A percentile compares a stretch with the other conserved stretches of the same genome.
These are phyloP conservation scores for Scenedesmus sp. DNA, from an alignment of 163 green algal genomes.

Conservation along the genomic window DNA sequence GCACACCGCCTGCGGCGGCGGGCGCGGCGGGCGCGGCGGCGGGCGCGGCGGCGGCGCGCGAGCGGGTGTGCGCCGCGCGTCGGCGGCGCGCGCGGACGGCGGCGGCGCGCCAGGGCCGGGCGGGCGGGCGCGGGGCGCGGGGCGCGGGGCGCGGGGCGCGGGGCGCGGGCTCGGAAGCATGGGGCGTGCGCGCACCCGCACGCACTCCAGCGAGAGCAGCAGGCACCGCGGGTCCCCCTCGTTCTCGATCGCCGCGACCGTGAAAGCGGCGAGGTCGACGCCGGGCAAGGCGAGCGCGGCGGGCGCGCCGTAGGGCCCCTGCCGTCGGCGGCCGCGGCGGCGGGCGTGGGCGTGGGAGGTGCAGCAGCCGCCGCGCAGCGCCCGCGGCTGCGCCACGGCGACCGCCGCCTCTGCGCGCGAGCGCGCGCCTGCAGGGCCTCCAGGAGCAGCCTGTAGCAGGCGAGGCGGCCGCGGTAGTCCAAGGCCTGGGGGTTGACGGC, in stretches of 20 bases:
- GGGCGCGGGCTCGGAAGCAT: too few relatives aligned
- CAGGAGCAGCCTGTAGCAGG: constrained; percentile 55
- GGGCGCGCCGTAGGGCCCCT: constrained; percentile 45
- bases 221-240: constrained; percentile 95
- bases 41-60: too few relatives aligned
- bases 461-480: constrained; percentile 46
- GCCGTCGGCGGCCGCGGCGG: too few relatives aligned
- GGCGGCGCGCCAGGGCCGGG: too few relatives aligned
- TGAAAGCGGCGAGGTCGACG: constrained; percentile 66
- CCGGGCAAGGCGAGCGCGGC: constrained; percentile 39
- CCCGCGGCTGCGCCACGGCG: background rate
- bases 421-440: constrained; percentile 42
- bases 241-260: constrained; percentile 79
- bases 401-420: background rate
- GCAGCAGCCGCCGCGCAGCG: background rate
- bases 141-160: too few relatives aligned
- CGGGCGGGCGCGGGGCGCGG: too few relatives aligned
- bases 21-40: too few relatives aligned
- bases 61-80: too few relatives aligned
- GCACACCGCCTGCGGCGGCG: constrained; percentile 49
- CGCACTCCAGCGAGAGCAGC: constrained; percentile 73
- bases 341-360: too few relatives aligned
- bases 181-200: constrained; percentile 55
- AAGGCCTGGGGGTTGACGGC: constrained; percentile 58
- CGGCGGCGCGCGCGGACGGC: too few relatives aligned